Conservation (phyloP, 805 yeast species). For the Metschnikowia kunwiensis region DNA sequence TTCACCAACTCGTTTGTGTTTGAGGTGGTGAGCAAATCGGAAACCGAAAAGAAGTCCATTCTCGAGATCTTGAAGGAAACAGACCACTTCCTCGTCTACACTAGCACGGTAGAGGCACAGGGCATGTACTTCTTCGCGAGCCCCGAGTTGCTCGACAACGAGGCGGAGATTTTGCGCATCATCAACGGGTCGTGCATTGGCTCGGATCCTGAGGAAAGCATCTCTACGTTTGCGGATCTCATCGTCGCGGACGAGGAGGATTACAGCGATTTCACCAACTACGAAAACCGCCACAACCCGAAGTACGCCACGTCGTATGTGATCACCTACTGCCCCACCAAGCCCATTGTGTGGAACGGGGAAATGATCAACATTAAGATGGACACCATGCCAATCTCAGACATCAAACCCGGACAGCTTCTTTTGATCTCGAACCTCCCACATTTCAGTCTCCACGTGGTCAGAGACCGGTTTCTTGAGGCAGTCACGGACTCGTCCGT, state of each 20-base stretch:
- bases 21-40: conserved; percentile 43
- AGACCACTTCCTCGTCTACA: conserved; percentile 73
- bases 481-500: conserved; percentile 49
- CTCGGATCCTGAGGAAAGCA: conserved; percentile 27
- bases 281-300: conserved; percentile 18
- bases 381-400: conserved; percentile 47
- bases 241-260: conserved; percentile 9
- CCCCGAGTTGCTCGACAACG: conserved; percentile 44
- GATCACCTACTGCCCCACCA: conserved; percentile 70
- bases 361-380: conserved; percentile 56
- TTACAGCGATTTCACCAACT: conserved; percentile 7
- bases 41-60: conserved; percentile 47
- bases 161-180: conserved; percentile 37
- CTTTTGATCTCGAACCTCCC: conserved; percentile 72
- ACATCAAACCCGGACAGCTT: conserved; percentile 65
- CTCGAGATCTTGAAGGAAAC: conserved; percentile 58
- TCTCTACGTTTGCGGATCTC: conserved; percentile 28
- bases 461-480: conserved; percentile 55
- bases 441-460: conserved; percentile 44
- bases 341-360: conserved; percentile 92
- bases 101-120: conserved; percentile 64
- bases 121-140: conserved; percentile 84
- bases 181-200: conserved; percentile 42
- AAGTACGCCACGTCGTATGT: conserved; percentile 55
- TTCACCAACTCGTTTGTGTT: conserved; percentile 72